A percentile compares a stretch with the other conserved stretches of the same genome.
Evolutionary conservation across 768 basidiomycete genomes (phyloP).

Genomic region (Mrakia frigida): DNA sequence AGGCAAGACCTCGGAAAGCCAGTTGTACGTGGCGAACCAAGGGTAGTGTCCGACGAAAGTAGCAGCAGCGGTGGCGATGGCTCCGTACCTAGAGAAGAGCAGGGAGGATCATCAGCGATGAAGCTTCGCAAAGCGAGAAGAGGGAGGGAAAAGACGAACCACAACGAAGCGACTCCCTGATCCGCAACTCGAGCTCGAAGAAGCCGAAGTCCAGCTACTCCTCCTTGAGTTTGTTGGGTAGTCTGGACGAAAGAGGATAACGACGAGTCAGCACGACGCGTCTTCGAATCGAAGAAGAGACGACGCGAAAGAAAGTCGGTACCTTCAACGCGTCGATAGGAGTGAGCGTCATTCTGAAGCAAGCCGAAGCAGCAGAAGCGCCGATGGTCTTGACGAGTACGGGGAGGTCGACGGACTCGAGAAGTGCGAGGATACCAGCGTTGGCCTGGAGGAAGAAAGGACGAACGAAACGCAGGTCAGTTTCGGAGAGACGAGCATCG

Average conservation of each 20-base stretch:
- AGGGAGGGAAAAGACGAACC: conserved; percentile 44
- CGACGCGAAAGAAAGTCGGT: too few relatives aligned
- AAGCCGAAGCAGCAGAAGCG: conserved; percentile 70
- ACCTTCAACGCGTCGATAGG: conserved; percentile 79
- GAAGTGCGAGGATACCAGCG: conserved; percentile 78
- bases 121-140: too few relatives aligned
- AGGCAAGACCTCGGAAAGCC: conserved; percentile 61
- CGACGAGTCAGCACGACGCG: neutral
- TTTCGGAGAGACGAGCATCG: neutral
- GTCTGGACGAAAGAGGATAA: conserved; percentile 53
- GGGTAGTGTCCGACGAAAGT: conserved; percentile 92
- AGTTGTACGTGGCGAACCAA: conserved; percentile 64
- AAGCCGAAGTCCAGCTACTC: conserved; percentile 56
- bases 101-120: neutral
- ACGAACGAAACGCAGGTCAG: neutral
- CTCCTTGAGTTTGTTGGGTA: conserved; percentile 87
- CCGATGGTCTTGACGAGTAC: conserved; percentile 76
- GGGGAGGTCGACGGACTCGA: conserved; percentile 60
- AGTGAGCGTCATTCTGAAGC: conserved; percentile 83
- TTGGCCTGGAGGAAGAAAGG: conserved; percentile 53
- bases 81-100: conserved; percentile 55
- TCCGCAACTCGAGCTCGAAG: conserved; percentile 62
- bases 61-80: conserved; percentile 83
- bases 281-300: neutral
- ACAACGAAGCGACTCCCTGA: conserved; percentile 71